A percentile compares a stretch with the other conserved stretches of the same genome.
phyloP scores from a whole-genome alignment of 805 yeast species.

The Saturnispora dispora region DNA sequence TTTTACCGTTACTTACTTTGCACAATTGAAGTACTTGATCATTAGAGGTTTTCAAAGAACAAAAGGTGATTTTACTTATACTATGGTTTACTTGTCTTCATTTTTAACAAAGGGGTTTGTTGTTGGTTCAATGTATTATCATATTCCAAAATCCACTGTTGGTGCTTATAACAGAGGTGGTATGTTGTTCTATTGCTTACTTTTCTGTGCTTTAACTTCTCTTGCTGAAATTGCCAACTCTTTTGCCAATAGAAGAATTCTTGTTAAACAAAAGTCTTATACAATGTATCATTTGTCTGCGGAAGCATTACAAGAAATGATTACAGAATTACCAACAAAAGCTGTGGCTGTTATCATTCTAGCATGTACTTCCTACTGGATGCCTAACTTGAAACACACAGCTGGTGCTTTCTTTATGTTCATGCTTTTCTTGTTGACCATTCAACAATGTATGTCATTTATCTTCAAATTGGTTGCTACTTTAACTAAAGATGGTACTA shows the following conservation, averaged over 20 bases:
- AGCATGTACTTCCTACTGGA: conserved; percentile 40
- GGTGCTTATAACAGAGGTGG: conserved; percentile 59
- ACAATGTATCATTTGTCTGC: conserved; percentile 58
- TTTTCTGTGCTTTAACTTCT: conserved; percentile 54
- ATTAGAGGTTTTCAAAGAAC: conserved; percentile 50
- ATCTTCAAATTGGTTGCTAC: conserved; percentile 48
- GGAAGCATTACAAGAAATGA: conserved; percentile 51
- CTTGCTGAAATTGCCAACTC: conserved; percentile 55
- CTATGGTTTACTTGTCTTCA: conserved; percentile 44
- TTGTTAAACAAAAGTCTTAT: conserved; percentile 54
- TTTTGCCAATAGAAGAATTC: conserved; percentile 51
- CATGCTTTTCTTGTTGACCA: conserved; percentile 31
- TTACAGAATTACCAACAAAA: conserved; percentile 53
- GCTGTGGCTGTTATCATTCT: conserved; percentile 41
- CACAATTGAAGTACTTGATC: conserved; percentile 44
- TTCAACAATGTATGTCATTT: conserved; percentile 44
- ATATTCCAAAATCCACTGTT: conserved; percentile 39
- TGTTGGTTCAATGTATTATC: conserved; percentile 52
- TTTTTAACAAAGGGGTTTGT: conserved; percentile 49
- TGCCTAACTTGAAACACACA: conserved; percentile 40
- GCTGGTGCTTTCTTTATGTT: conserved; percentile 50
- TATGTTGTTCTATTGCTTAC: conserved; percentile 48
- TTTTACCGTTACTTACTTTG: conserved; percentile 33
- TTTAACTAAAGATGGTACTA: conserved; percentile 41
- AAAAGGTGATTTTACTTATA: conserved; percentile 51